Percentiles rank a stretch among this genome's conserved stretches.
Conservation (phyloP, 2,329 filamentous ascomycete genomes). For the Xylariaceae sp. region DNA sequence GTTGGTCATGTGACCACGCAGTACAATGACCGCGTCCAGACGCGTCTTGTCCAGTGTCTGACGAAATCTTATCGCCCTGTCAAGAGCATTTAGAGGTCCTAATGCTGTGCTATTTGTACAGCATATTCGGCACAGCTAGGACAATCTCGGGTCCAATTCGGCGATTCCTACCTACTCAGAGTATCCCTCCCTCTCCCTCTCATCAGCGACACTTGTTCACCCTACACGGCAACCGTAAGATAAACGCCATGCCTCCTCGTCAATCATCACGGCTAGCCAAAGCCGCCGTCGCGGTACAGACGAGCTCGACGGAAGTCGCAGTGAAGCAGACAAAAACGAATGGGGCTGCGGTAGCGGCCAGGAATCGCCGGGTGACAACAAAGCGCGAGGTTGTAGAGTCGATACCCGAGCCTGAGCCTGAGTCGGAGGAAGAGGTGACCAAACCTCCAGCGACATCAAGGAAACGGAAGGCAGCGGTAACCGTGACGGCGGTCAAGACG, state of each 20-base stretch:
- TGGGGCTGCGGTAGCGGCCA: slow-evolving; percentile 11
- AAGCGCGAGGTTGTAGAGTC: slow-evolving; percentile 21
- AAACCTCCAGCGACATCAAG: slow-evolving; percentile 31
- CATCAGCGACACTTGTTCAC: neutral
- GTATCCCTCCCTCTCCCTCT: neutral
- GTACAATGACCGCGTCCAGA: slow-evolving; percentile 2
- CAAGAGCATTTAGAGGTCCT: neutral
- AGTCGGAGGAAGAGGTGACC: slow-evolving; percentile 9
- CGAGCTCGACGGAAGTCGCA: slow-evolving; percentile 18
- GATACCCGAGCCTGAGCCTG: slow-evolving; percentile 11
- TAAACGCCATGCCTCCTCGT: slow-evolving; percentile 14
- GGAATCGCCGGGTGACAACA: slow-evolving; percentile 12
- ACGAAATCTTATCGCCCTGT: neutral
- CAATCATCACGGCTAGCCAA: slow-evolving; percentile 10
- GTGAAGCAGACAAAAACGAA: slow-evolving; percentile 22
- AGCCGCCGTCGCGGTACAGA: slow-evolving; percentile 6
- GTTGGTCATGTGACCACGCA: slow-evolving; percentile 11
- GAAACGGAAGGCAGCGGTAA: slow-evolving; percentile 36
- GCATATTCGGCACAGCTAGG: neutral
- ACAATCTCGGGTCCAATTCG: neutral
- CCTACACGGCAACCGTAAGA: neutral
- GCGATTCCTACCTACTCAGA: neutral
- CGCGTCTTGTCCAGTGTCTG: slow-evolving; percentile 5
- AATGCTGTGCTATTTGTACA: neutral
- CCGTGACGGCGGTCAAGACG: too few relatives aligned